Evolutionary conservation across 2,329 filamentous ascomycete species (phyloP).

Genomic region (Blumeria hordei): DNA sequence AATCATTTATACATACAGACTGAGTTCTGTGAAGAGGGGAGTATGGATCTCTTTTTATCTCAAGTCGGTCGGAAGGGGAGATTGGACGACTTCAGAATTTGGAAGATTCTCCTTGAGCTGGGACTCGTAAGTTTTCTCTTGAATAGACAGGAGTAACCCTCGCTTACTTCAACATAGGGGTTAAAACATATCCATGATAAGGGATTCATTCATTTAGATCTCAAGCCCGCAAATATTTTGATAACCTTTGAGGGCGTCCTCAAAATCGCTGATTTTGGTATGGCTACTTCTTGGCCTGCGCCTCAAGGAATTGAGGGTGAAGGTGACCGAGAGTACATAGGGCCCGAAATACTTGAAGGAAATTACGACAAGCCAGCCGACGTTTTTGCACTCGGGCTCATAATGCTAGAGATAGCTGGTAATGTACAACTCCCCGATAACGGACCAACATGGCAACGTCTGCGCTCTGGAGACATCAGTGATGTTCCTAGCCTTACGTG

Average conservation of each 20-base stretch:
- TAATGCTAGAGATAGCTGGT: conserved; percentile 81
- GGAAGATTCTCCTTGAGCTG: conserved; percentile 86
- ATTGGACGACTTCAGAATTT: conserved; percentile 91
- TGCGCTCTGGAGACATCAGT: conserved; percentile 72
- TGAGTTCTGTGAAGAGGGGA: conserved; percentile 88
- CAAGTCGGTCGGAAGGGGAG: conserved; percentile 62
- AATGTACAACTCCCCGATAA: conserved; percentile 91
- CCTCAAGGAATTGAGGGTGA: conserved; percentile 61
- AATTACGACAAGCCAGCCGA: conserved; percentile 78
- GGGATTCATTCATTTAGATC: conserved; percentile 63
- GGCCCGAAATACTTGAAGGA: conserved; percentile 71
- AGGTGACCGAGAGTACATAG: conserved; percentile 90
- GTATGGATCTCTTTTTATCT: conserved; percentile 64
- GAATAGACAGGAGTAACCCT: not conserved
- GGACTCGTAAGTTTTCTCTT: conserved; percentile 36
- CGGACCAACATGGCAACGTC: conserved; percentile 69
- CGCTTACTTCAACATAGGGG: conserved; percentile 30
- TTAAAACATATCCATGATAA: conserved; percentile 74
- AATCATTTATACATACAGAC: conserved; percentile 88
- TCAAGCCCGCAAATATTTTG: conserved; percentile 69
- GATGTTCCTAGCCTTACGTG: conserved; percentile 74
- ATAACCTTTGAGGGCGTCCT: conserved; percentile 60
- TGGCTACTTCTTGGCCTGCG: conserved; percentile 59
- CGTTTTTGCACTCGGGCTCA: conserved; percentile 80
- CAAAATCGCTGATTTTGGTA: conserved; percentile 70